Base-by-base conservation (phyloP, 495 filamentous ascomycete species). In the Aspergillus sclerotiicarbonarius region DNA sequence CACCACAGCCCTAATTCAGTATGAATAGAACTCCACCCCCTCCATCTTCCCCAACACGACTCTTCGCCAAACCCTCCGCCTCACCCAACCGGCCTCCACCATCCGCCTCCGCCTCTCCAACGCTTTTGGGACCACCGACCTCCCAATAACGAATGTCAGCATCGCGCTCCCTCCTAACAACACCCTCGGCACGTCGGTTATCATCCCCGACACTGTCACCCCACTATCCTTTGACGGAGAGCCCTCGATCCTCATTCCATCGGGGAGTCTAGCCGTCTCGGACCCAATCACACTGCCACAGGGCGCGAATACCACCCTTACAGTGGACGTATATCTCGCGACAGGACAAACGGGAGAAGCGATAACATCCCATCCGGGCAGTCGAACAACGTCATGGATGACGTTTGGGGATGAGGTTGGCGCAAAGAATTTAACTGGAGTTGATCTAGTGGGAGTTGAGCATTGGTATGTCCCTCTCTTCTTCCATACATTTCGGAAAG, bases 31-130 rank as follows among this genome's bases (percentile, higher is more conserved):
- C n/a, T 21, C 56, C 18, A 52, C 8, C 7, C 51, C 58, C 9
- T 49, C 21, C 39, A 63, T 76, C 48, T 78, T 80, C 62, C 25
- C 52, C 31, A 84, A 87, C 54, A 78, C 83, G 16, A 89, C 87
- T 2, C 74, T 90, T 52, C 84, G 87, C 9, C 86, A 90, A 66
- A 90, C 87, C 0, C 62, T 89, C 3, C 81, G 84, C 49, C 64
- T 87, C 31, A 81, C 83, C 3, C 72, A 88, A 19, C 78, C 75
- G 4, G 54, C 67, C 0, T 73, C 79, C 7, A 65, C 78, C 19
- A 74, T 89, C 52, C 83, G 87, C 16, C 65, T 91, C 30, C 82
- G 83, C 48, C 75, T 90, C 44, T 87, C 82, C 53, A 91, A 91
- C 69, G 80, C 82, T 3, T 90, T 90, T 53, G 87, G 87, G 9